These are phyloP conservation scores for Talaromyces sp. DNA, from an alignment of 2,329 filamentous ascomycete species.

Conservation along the genomic window DNA sequence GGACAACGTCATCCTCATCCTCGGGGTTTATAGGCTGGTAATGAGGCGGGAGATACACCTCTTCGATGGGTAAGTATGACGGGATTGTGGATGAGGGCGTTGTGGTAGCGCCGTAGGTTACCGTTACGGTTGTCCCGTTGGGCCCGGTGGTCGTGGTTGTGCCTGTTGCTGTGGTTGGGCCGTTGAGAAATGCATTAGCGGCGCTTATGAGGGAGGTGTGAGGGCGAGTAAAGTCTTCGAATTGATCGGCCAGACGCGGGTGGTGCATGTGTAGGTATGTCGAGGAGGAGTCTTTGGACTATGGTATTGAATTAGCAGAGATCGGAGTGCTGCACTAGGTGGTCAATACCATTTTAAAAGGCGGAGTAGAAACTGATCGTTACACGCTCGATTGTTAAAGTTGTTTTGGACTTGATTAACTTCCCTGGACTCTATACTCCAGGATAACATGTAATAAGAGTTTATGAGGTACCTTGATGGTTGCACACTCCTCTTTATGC, in stretches of 20 bases:
- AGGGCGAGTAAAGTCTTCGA: constrained; percentile 50
- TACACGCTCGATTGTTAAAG: background rate
- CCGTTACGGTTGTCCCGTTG: constrained; percentile 12
- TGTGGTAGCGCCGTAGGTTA: constrained; percentile 29
- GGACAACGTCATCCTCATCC: constrained; percentile 65
- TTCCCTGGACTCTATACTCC: background rate
- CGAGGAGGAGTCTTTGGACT: constrained; percentile 51
- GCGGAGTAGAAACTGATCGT: background rate
- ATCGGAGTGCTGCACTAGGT: background rate
- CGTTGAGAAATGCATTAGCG: background rate
- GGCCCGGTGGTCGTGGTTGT: constrained; percentile 17
- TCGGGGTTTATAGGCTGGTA: constrained; percentile 63
- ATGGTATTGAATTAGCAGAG: background rate
- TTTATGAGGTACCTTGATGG: background rate
- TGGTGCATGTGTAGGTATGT: constrained; percentile 50
- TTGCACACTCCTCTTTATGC: background rate
- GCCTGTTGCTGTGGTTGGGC: constrained; percentile 17
- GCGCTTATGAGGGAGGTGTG: constrained; percentile 32
- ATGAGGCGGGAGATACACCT: constrained; percentile 59
- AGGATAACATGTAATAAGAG: background rate
- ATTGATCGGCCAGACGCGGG: constrained; percentile 48
- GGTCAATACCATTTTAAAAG: background rate
- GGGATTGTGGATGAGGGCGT: constrained; percentile 34
- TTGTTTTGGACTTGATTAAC: background rate
- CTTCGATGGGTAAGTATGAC: constrained; percentile 53